Conservation (phyloP, 179 eudicot species). For the Gypsophila paniculata region DNA sequence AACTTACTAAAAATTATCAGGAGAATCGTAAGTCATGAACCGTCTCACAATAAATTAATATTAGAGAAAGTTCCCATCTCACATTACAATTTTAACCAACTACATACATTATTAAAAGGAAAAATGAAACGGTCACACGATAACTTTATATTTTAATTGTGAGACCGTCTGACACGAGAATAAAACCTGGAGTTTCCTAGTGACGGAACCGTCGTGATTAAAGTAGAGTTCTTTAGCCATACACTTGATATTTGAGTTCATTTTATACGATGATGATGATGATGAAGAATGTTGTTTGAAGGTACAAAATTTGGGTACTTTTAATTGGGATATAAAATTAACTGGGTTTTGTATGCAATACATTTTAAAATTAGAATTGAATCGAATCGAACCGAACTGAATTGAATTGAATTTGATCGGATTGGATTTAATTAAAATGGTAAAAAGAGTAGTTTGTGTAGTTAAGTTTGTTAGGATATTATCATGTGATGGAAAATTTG, state of each 20-base stretch:
- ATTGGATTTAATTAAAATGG: too few species aligned
- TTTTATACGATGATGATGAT: constrained; percentile 10
- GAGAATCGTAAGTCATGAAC: too few species aligned
- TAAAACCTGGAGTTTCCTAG: constrained; percentile 69
- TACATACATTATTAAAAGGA: too few species aligned
- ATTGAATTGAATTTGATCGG: neutral
- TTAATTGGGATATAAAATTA: constrained; percentile 16
- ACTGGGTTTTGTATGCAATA: constrained; percentile 24
- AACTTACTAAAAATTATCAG: too few species aligned
- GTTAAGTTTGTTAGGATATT: neutral
- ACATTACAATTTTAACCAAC: too few species aligned
- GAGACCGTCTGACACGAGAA: too few species aligned
- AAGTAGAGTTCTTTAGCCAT: constrained; percentile 77
- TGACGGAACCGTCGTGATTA: constrained; percentile 80
- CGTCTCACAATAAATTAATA: too few species aligned
- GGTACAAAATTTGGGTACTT: constrained; percentile 11
- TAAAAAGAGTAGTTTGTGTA: too few species aligned
- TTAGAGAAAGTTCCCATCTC: too few species aligned
- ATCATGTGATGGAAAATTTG: neutral
- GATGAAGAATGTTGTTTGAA: neutral
- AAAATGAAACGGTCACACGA: too few species aligned
- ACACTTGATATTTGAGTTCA: constrained; percentile 32
- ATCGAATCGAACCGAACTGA: neutral
- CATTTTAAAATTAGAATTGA: constrained; percentile 13
- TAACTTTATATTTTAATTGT: too few species aligned